Evolutionary conservation across 2,329 filamentous ascomycete species (phyloP), one percentile per base, ranked within the genome.

Genomic region (Pezicula neosporulosa): DNA sequence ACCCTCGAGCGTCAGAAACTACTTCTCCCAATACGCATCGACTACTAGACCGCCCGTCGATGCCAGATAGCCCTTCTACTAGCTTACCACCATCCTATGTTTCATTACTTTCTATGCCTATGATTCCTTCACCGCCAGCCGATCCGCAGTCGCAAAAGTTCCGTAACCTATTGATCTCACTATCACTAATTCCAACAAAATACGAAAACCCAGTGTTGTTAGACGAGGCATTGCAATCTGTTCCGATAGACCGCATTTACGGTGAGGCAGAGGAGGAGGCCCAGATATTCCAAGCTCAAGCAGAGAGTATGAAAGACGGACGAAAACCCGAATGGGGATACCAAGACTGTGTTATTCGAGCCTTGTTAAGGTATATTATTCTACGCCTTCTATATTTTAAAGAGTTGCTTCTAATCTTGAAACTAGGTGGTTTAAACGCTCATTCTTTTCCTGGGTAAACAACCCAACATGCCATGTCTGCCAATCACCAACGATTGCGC

Each of bases 401-500:
- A 19, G 19, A 44, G 52, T 16, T 27, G 13, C 12, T 50, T 48
- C 51, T 56, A 63, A 47, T 63, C 50, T 52, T 48, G 28, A 39
- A 49, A 37, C 18, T 52, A 90, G 89, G 70, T 97, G 94, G 94
- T 99, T 97, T 75, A 96, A 94, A 74, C 82, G 87, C 58, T 87
- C 88, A 7, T 97, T 97, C 74, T 97, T 97, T 72, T 85, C 87
- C 54, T 99, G 92, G 86, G 90, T 97, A 63, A 96, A 97, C 74
- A 97, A 97, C 70, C 94, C 94, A 0, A 80, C 87, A 16, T 97
- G 94, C 70, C 81, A 86, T 8, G 77, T 82, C 50, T 99, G 94
- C 70, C 76, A 86, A 60, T 89, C 87, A 47, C 90, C 90, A 38
- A 97, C 93, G 3, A 82, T 94, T 51, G 86, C 85, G 9, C 82